A percentile compares a stretch with the other conserved stretches of the same genome.
Evolutionary conservation across 1,139 yeast genomes (phyloP).

Genomic region (Suhomyces taliae): DNA sequence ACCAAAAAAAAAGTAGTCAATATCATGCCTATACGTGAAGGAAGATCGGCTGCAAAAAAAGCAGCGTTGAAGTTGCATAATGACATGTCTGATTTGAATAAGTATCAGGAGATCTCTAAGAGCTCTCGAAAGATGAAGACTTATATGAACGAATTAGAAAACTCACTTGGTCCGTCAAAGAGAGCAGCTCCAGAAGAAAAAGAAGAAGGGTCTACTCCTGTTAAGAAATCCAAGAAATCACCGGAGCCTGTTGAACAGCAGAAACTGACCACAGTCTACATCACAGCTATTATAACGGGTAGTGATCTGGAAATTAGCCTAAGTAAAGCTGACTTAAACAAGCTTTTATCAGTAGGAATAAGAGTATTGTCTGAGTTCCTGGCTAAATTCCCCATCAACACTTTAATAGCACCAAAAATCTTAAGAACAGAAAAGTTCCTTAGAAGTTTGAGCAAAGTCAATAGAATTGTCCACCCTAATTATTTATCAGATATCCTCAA

Average conservation of each 20-base stretch:
- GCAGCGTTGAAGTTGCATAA: slow-evolving; percentile 69
- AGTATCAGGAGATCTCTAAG: slow-evolving; percentile 50
- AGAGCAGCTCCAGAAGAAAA: slow-evolving; percentile 4
- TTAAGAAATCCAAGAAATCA: slow-evolving; percentile 2
- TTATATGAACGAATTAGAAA: slow-evolving; percentile 37
- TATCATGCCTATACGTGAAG: slow-evolving; percentile 14
- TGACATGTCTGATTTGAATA: slow-evolving; percentile 65
- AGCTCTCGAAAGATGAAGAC: slow-evolving; percentile 41
- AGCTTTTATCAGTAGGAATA: slow-evolving; percentile 35
- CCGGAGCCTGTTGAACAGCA: slow-evolving; percentile 2
- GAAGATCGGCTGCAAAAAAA: slow-evolving; percentile 59
- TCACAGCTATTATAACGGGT: slow-evolving; percentile 62
- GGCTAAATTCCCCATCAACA: slow-evolving; percentile 29
- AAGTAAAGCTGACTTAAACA: slow-evolving; percentile 32
- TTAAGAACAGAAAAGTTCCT: slow-evolving; percentile 86
- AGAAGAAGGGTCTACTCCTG: slow-evolving; percentile 2
- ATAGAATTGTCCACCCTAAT: slow-evolving; percentile 48
- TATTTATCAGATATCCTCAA: slow-evolving; percentile 43
- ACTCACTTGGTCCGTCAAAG: slow-evolving; percentile 3
- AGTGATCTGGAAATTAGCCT: slow-evolving; percentile 50
- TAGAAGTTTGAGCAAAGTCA: slow-evolving; percentile 37
- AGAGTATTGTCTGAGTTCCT: slow-evolving; percentile 40
- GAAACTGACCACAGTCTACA: slow-evolving; percentile 9
- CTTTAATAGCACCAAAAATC: slow-evolving; percentile 74
- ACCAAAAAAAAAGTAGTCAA: neutral